These are phyloP conservation scores for Aspergillus novofumigatus DNA, from an alignment of 2,329 filamentous ascomycete species.

Conservation along the genomic window DNA sequence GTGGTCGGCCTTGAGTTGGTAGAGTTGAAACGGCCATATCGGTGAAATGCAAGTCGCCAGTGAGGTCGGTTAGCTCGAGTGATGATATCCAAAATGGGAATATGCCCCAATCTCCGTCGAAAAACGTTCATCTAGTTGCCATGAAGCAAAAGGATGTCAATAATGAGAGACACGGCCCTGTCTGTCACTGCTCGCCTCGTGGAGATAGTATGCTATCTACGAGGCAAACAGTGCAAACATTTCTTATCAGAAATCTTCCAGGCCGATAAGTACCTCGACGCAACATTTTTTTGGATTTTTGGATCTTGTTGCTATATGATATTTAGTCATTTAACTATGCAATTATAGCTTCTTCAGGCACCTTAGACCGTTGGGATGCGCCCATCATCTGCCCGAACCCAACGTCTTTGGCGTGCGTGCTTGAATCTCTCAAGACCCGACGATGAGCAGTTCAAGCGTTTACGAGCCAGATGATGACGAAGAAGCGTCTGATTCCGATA, in stretches of 20 bases:
- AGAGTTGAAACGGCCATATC: conserved; percentile 18
- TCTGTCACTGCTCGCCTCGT: not conserved
- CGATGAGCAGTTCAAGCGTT: conserved; percentile 35
- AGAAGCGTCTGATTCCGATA: conserved; percentile 18
- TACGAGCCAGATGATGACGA: conserved; percentile 32
- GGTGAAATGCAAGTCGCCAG: conserved; percentile 21
- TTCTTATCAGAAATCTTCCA: conserved; percentile 19
- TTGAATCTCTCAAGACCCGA: conserved; percentile 48
- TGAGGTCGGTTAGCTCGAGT: conserved; percentile 7
- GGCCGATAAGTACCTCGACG: not conserved
- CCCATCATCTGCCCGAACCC: conserved; percentile 9
- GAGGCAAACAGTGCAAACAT: conserved; percentile 39
- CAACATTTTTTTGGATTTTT: not conserved
- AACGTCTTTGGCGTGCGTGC: conserved; percentile 29
- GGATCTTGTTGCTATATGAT: not conserved
- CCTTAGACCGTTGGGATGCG: conserved; percentile 24
- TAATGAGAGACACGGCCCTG: not conserved
- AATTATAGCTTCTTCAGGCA: not conserved
- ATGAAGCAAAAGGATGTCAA: conserved; percentile 1
- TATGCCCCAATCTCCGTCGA: conserved; percentile 20
- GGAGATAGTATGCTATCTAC: not conserved
- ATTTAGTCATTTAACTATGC: not conserved
- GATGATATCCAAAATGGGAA: conserved; percentile 15
- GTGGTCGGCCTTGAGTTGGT: conserved; percentile 12
- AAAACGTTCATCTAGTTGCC: conserved; percentile 28